Evolutionary conservation across 2,329 filamentous ascomycete genomes (phyloP).

Genomic region (Colletotrichum sp.): DNA sequence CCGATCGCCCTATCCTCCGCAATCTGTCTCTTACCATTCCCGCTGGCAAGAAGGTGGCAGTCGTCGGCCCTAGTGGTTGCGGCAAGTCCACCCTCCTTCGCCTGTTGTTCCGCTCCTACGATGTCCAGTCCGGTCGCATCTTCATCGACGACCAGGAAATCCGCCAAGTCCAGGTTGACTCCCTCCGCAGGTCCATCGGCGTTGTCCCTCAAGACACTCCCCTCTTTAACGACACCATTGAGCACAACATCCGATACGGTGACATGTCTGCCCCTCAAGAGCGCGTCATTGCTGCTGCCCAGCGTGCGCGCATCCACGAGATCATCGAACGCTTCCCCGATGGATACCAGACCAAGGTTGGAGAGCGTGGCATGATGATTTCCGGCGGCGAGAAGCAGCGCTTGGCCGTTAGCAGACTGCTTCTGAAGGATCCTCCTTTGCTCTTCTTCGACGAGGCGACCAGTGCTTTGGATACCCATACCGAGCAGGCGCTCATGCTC

Average conservation of each 20-base stretch:
- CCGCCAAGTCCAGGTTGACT: constrained; percentile 80
- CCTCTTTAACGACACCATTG: constrained; percentile 95
- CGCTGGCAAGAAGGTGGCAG: constrained; percentile 92
- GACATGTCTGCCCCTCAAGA: constrained; percentile 77
- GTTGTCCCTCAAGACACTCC: constrained; percentile 98
- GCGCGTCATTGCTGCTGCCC: constrained; percentile 77
- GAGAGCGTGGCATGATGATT: constrained; percentile 96
- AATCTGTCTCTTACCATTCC: constrained; percentile 89
- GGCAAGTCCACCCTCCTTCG: constrained; percentile 94
- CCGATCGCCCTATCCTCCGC: constrained; percentile 84
- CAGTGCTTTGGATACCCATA: constrained; percentile 90
- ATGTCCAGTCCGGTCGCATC: constrained; percentile 84
- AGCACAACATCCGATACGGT: constrained; percentile 95
- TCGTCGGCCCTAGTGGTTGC: constrained; percentile 94
- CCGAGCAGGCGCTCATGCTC: constrained; percentile 85
- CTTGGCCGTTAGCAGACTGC: constrained; percentile 79
- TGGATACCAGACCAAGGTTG: constrained; percentile 91
- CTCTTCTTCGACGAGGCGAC: constrained; percentile 97
- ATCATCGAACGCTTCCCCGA: constrained; percentile 81
- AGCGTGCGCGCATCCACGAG: constrained; percentile 84
- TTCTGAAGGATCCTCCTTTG: constrained; percentile 88
- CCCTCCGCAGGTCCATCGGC: constrained; percentile 83
- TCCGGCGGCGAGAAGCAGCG: constrained; percentile 94
- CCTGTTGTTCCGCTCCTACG: constrained; percentile 93
- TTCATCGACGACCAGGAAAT: constrained; percentile 94